Evolutionary conservation across 2,329 filamentous ascomycete genomes (phyloP), one percentile per base, ranked within the genome.

Genomic region (Paraphaeosphaeria minitans): DNA sequence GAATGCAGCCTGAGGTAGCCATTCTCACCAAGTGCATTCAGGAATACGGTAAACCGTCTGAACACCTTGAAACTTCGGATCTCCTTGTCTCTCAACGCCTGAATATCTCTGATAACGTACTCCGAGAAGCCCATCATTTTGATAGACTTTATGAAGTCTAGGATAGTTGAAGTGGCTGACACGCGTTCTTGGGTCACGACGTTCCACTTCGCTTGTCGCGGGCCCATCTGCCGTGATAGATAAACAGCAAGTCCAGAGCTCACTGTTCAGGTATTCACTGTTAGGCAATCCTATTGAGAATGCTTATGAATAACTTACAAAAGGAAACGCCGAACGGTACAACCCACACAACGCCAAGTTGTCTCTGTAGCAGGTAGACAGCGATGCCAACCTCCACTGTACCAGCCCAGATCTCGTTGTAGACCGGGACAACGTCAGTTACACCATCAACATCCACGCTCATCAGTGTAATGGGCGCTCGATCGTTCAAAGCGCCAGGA

Each of bases 121-220:
- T 51, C 47, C 21, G 56, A 22, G n/a, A 58, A 37, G 0, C 74
- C 75, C 10, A 74, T 69, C 64, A 79, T 77, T 57, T 79, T 79
- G 39, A 80, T 66, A 19, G 72, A 68, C 56, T 78, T 77, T 62
- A 80, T 77, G 24, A 74, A 69, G 5, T 64, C 65, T 0, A 80
- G 68, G 50, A 76, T 65, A 14, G 57, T 64, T 1, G 73, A 62
- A 0, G 77, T 79, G 3, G 73, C 61, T 0, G 69, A 66, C 1
- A 80, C 66, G 4, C 78, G 71, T 50, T 70, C 67, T 57, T 80
- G 69, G 4, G 79, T 73, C 33, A 65, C 70, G 37, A 74, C 70
- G 53, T 75, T 75, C 78, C 77, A 79, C 22, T 46, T 46, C 43
- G 43, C 43, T n/a, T 29, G 43, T 29, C 43, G 43, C 22, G 43